Conservation (phyloP, 495 filamentous ascomycete genomes). For the Rhypophila decipiens region DNA sequence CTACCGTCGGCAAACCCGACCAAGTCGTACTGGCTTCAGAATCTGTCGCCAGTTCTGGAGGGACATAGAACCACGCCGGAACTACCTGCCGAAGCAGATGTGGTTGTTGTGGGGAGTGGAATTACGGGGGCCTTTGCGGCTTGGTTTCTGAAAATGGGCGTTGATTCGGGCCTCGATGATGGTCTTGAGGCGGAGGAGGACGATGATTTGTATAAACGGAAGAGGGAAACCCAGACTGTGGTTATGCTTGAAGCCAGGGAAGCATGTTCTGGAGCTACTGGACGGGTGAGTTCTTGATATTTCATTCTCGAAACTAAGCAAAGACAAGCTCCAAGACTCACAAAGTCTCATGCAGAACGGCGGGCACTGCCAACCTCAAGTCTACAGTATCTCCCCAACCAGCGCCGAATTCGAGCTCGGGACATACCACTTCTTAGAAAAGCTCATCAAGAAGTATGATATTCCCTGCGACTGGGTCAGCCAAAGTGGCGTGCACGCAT, state of each 20-base stretch:
- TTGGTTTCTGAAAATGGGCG: constrained; percentile 47
- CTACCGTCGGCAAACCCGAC: constrained; percentile 40
- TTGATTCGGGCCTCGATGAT: too few species aligned
- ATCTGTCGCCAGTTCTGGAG: constrained; percentile 49
- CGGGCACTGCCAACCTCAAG: constrained; percentile 63
- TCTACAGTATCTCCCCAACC: constrained; percentile 45
- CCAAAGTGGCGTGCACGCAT: constrained; percentile 40
- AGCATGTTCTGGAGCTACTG: constrained; percentile 76
- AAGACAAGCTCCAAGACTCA: neutral
- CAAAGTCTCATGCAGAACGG: constrained; percentile 44
- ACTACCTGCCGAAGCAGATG: constrained; percentile 57
- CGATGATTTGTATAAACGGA: constrained; percentile 21
- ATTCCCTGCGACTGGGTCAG: constrained; percentile 58
- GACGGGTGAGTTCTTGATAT: constrained; percentile 45
- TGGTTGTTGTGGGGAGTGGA: constrained; percentile 65
- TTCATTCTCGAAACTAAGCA: neutral
- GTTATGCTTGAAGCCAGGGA: constrained; percentile 76
- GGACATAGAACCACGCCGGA: constrained; percentile 54
- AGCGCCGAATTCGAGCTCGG: constrained; percentile 59
- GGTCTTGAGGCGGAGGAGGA: constrained; percentile 16
- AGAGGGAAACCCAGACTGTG: too few species aligned
- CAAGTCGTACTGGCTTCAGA: constrained; percentile 66
- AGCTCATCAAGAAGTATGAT: constrained; percentile 41
- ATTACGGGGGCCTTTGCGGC: constrained; percentile 66
- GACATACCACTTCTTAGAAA: constrained; percentile 48